Conservation (phyloP, 345 rosid species). For the Pistacia vera region DNA sequence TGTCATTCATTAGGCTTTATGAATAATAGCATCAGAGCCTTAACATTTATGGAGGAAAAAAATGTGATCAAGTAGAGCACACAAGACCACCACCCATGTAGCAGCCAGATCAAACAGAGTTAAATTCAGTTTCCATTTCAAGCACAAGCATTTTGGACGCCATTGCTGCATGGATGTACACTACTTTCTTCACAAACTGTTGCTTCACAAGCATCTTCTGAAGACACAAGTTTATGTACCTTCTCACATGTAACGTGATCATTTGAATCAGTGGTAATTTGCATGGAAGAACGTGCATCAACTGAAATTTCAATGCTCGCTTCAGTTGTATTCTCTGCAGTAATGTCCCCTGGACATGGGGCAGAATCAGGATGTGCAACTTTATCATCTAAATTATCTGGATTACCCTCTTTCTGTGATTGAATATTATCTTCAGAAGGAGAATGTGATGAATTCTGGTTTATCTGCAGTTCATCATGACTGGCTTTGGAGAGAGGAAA, state of each 20-base stretch:
- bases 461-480: constrained; percentile 7
- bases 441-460: constrained; percentile 17
- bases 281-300: constrained; percentile 5
- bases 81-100: not conserved
- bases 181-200: constrained; percentile 7
- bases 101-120: not conserved
- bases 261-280: constrained; percentile 13
- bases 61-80: not conserved
- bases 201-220: constrained; percentile 10
- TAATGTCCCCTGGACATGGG: constrained; percentile 8
- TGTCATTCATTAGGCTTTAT: not conserved
- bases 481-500: constrained; percentile 10
- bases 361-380: constrained; percentile 14
- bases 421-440: constrained; percentile 25
- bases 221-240: constrained; percentile 5
- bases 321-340: constrained; percentile 9
- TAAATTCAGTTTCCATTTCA: constrained; percentile 11
- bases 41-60: not conserved
- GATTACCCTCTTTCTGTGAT: constrained; percentile 6
- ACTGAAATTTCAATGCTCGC: not conserved
- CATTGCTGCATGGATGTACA: not conserved
- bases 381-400: constrained; percentile 8
- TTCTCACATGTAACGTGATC: constrained; percentile 2
- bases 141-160: not conserved
- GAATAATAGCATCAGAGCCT: not conserved